phyloP scores from a whole-genome alignment of 345 rosid species.

The Pelargonium nanum region DNA sequence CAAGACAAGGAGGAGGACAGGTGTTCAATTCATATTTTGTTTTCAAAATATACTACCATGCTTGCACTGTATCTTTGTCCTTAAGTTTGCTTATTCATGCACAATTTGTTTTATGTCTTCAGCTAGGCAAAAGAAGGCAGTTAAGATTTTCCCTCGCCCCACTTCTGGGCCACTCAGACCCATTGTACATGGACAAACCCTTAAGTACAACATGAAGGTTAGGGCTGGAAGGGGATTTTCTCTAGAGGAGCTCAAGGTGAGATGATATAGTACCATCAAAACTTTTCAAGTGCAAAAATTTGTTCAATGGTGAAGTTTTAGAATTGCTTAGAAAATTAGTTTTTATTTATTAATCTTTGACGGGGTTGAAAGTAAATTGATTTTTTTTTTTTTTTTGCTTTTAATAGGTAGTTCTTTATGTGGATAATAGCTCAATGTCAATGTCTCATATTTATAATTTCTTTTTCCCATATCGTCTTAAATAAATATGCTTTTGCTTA shows the following conservation, averaged over 20 bases:
- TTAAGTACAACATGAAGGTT: conserved; percentile 42
- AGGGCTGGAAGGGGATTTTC: conserved; percentile 43
- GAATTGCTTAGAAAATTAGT: no score
- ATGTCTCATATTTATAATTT: no score
- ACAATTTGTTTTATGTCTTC: background rate
- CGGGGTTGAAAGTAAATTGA: no score
- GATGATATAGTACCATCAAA: background rate
- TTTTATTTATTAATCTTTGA: no score
- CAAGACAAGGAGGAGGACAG: conserved; percentile 54
- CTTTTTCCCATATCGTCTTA: background rate
- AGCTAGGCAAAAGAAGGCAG: conserved; percentile 42
- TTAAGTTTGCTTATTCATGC: conserved; percentile 2
- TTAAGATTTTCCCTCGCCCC: conserved; percentile 43
- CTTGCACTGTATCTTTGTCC: background rate
- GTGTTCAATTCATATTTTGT: conserved; percentile 13
- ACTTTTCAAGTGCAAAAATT: background rate
- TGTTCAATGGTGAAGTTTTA: background rate
- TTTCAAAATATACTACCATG: background rate
- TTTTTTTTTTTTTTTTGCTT: no score
- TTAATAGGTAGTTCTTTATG: no score
- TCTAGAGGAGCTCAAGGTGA: conserved; percentile 44
- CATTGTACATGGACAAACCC: conserved; percentile 38
- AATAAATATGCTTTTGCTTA: no score
- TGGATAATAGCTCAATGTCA: no score
- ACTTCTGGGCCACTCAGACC: conserved; percentile 45